Percentiles rank a stretch among this genome's conserved stretches.
These are phyloP conservation scores for Clavispora phyllophila DNA, from an alignment of 805 yeast genomes.

Conservation along the genomic window DNA sequence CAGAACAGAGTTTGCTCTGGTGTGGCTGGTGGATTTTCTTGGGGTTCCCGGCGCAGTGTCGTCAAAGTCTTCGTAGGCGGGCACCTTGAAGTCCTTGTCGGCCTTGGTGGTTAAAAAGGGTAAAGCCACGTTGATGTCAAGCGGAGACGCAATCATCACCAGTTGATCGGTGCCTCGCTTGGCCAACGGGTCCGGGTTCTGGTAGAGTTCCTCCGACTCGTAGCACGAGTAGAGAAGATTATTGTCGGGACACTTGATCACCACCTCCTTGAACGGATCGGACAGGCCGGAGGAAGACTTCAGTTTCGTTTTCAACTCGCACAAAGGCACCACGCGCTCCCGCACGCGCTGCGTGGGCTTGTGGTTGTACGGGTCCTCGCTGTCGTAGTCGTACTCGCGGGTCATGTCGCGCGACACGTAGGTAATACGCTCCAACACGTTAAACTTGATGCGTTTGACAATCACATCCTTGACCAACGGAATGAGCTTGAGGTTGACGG, in stretches of 20 bases:
- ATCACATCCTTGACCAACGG: constrained; percentile 61
- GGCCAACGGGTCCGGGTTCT: constrained; percentile 5
- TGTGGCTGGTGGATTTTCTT: background rate
- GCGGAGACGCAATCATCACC: constrained; percentile 37
- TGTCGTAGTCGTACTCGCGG: constrained; percentile 50
- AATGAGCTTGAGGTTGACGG: constrained; percentile 60
- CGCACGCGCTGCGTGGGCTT: constrained; percentile 2
- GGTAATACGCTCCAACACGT: constrained; percentile 61
- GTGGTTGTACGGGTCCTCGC: constrained; percentile 17
- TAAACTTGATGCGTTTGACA: constrained; percentile 60
- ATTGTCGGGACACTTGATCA: constrained; percentile 52
- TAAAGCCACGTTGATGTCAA: constrained; percentile 39
- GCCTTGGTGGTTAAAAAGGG: constrained; percentile 37
- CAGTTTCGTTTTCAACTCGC: constrained; percentile 57
- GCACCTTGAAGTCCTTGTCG: constrained; percentile 21
- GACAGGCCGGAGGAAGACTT: constrained; percentile 26
- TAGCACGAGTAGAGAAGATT: constrained; percentile 58
- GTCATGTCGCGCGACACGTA: constrained; percentile 54
- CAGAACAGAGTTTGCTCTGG: background rate
- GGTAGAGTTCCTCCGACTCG: constrained; percentile 19
- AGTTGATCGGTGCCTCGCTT: background rate
- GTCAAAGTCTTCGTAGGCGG: background rate
- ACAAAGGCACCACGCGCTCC: constrained; percentile 54
- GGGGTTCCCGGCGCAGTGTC: background rate
- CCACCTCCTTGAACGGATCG: constrained; percentile 55